Conservation (phyloP, 2,329 filamentous ascomycete genomes). For the Nothopassalora personata region DNA sequence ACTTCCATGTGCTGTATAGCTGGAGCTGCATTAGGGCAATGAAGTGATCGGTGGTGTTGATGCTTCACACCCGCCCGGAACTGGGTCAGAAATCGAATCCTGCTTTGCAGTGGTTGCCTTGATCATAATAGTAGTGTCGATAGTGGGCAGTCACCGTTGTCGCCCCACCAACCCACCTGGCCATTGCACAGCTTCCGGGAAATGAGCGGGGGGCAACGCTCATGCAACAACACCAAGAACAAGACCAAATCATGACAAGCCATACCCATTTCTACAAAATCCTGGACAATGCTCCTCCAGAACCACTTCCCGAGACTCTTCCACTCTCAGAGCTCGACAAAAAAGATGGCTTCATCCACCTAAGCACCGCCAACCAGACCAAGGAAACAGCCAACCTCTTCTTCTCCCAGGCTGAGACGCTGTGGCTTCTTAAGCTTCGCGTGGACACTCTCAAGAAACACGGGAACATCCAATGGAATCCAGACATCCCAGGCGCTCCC, state of each 20-base stretch:
- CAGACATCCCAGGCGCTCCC: constrained; percentile 21
- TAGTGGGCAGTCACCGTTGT: too few species aligned
- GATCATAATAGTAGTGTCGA: too few species aligned
- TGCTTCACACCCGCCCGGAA: too few species aligned
- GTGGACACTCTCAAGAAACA: constrained; percentile 16
- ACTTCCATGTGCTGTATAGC: too few species aligned
- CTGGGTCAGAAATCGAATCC: too few species aligned
- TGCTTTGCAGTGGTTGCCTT: too few species aligned
- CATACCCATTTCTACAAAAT: constrained; percentile 30
- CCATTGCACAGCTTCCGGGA: too few species aligned
- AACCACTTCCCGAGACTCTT: constrained; percentile 24
- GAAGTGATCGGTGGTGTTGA: too few species aligned
- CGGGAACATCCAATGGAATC: constrained; percentile 17
- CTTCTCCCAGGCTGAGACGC: constrained; percentile 17
- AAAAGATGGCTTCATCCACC: constrained; percentile 24
- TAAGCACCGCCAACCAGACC: constrained; percentile 26
- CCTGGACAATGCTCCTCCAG: constrained; percentile 19
- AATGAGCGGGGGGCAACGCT: too few species aligned
- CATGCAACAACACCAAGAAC: background rate
- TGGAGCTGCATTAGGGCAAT: too few species aligned
- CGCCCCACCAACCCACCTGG: too few species aligned
- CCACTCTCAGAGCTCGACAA: constrained; percentile 22
- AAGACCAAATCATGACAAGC: constrained; percentile 7
- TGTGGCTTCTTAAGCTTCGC: constrained; percentile 26
- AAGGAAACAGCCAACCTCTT: constrained; percentile 27